Percentiles rank a stretch among this genome's conserved stretches.
phyloP scores from a whole-genome alignment of 1,284 basidiomycete species.

The Pascua guehoae region DNA sequence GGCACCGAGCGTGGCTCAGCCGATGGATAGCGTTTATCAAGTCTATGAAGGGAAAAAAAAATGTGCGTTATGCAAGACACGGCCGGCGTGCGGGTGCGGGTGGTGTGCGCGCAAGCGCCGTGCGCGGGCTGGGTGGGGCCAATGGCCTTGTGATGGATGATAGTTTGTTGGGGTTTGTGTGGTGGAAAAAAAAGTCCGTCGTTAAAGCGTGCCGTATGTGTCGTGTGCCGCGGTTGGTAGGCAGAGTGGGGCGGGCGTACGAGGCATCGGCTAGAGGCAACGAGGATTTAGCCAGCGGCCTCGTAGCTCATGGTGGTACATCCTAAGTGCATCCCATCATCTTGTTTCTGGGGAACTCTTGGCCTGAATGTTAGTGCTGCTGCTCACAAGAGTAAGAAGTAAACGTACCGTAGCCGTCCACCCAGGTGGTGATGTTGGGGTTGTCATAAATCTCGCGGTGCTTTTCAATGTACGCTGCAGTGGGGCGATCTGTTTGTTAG shows the following conservation, averaged over 20 bases:
- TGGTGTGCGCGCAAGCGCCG: not conserved
- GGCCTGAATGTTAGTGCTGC: not conserved
- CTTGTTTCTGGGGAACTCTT: conserved; percentile 6
- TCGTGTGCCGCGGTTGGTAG: too few species aligned
- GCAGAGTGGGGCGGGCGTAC: too few species aligned
- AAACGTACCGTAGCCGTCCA: conserved; percentile 2
- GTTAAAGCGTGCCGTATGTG: not conserved
- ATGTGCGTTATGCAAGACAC: too few species aligned
- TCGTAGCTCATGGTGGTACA: not conserved
- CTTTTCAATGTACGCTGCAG: conserved; percentile 42
- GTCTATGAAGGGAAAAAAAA: too few species aligned
- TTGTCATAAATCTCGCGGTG: conserved; percentile 41
- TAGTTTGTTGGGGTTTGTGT: not conserved
- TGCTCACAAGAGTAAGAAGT: too few species aligned
- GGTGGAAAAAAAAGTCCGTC: conserved; percentile 1
- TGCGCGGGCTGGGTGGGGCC: not conserved
- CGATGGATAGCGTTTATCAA: too few species aligned
- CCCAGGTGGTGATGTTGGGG: conserved; percentile 49
- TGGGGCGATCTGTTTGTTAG: conserved; percentile 36
- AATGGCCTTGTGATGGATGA: not conserved
- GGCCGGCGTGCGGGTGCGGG: too few species aligned
- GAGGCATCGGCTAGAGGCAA: too few species aligned
- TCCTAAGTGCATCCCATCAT: not conserved
- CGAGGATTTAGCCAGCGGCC: too few species aligned
- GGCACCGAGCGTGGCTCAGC: too few species aligned